phyloP scores from a whole-genome alignment of 139 green algal genomes.

The Microglena sp. region DNA sequence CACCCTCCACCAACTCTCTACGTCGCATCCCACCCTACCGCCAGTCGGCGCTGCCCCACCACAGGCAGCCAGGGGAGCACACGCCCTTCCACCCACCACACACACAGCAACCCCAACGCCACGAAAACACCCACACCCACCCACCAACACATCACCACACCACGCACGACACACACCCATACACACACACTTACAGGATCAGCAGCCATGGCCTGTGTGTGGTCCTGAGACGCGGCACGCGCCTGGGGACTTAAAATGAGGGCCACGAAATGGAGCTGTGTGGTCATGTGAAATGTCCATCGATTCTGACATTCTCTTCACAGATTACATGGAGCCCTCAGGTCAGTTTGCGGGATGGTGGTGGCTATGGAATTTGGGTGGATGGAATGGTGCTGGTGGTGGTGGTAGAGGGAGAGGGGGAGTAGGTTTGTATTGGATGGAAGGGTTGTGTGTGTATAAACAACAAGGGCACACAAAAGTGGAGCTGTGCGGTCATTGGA shows the following conservation, averaged over 20 bases:
- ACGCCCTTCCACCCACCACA: no score
- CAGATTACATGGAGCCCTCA: background rate
- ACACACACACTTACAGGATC: constrained; percentile 13
- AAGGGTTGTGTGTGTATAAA: no score
- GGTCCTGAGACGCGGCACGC: constrained; percentile 80
- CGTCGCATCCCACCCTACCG: no score
- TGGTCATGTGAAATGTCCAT: constrained; percentile 84
- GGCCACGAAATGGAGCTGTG: constrained; percentile 93
- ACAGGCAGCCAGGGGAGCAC: no score
- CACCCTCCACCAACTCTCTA: no score
- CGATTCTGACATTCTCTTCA: constrained; percentile 22
- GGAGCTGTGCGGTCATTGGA: no score
- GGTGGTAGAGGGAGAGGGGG: background rate
- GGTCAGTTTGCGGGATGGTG: background rate
- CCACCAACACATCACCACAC: no score
- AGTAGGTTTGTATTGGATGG: background rate
- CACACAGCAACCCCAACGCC: no score
- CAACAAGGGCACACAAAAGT: no score
- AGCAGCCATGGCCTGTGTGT: constrained; percentile 75
- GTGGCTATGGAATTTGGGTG: background rate
- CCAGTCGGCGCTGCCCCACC: no score
- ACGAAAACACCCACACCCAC: no score
- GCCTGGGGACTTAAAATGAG: constrained; percentile 91
- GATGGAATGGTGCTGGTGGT: background rate
- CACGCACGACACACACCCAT: background rate